A percentile compares a stretch with the other conserved stretches of the same genome.
Conservation (phyloP, 23 red algal species). For the Pyropia yezoensis region DNA sequence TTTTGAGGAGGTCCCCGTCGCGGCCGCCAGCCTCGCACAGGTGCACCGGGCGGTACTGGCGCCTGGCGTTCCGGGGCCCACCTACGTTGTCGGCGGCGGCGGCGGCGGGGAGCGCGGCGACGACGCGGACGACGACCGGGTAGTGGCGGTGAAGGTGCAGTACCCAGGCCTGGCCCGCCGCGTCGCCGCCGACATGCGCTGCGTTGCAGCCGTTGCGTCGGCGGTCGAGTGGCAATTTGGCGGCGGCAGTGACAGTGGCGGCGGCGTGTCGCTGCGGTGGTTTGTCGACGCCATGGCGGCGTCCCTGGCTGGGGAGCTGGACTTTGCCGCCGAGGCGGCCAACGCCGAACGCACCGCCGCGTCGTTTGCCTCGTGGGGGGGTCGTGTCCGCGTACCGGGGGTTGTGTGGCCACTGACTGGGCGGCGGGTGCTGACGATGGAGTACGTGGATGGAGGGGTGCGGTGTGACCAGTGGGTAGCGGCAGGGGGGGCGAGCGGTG, state of each 20-base stretch:
- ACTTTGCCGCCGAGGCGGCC: conserved; percentile 53
- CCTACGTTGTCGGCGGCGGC: too few relatives aligned
- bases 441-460: conserved; percentile 46
- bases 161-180: conserved; percentile 45
- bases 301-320: conserved; percentile 47
- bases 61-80: too few relatives aligned
- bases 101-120: too few relatives aligned
- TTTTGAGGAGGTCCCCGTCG: conserved; percentile 55
- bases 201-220: conserved; percentile 29
- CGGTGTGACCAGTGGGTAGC: neutral
- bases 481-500: too few relatives aligned
- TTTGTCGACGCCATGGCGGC: conserved; percentile 41
- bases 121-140: neutral
- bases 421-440: conserved; percentile 47
- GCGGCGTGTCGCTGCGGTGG: conserved; percentile 10
- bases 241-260: conserved; percentile 3
- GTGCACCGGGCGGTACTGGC: conserved; percentile 60
- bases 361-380: conserved; percentile 8
- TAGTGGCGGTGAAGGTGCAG: conserved; percentile 77
- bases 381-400: conserved; percentile 30
- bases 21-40: conserved; percentile 64
- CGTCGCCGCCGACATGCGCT: conserved; percentile 33
- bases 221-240: conserved; percentile 26
- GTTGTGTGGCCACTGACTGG: conserved; percentile 25
- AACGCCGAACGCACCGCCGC: conserved; percentile 18